These are phyloP conservation scores for Blepharisma stoltei DNA, from an alignment of 73 alveolate genomes.

Conservation along the genomic window DNA sequence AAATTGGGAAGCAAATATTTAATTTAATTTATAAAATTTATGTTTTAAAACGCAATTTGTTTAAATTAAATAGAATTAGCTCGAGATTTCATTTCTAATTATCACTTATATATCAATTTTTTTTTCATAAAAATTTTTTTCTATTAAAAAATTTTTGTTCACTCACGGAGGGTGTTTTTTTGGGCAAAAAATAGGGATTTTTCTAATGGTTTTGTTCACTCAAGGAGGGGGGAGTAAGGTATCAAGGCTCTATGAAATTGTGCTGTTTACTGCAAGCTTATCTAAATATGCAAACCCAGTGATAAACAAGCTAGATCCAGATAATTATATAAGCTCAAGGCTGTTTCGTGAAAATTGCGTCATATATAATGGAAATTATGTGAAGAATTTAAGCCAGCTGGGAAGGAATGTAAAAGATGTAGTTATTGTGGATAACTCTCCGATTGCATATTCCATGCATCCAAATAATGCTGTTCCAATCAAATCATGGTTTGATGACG, in stretches of 20 bases:
- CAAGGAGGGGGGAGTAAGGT: too few relatives aligned
- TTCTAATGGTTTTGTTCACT: too few relatives aligned
- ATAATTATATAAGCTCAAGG: conserved; percentile 22
- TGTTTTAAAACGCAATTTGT: too few relatives aligned
- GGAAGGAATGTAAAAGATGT: conserved; percentile 58
- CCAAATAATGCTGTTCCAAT: conserved; percentile 86
- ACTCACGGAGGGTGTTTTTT: too few relatives aligned
- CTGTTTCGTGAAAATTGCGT: conserved; percentile 60
- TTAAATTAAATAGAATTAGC: too few relatives aligned
- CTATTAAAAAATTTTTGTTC: too few relatives aligned
- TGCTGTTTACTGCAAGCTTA: conserved; percentile 60
- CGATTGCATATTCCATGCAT: conserved; percentile 69
- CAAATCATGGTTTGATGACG: conserved; percentile 43
- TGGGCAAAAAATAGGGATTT: too few relatives aligned
- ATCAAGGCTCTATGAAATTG: conserved; percentile 53
- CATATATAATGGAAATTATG: conserved; percentile 40
- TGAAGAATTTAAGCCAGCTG: conserved; percentile 50
- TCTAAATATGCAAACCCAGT: conserved; percentile 65
- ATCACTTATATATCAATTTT: too few relatives aligned
- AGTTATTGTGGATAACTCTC: conserved; percentile 73
- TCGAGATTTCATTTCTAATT: too few relatives aligned
- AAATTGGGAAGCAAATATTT: too few relatives aligned
- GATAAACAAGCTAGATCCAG: conserved; percentile 52
- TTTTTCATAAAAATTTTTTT: too few relatives aligned
- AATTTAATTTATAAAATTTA: too few relatives aligned